Percentiles rank a stretch among this genome's conserved stretches.
phyloP scores from a whole-genome alignment of 208 protist genomes.

The Crithidia acanthocephali region DNA sequence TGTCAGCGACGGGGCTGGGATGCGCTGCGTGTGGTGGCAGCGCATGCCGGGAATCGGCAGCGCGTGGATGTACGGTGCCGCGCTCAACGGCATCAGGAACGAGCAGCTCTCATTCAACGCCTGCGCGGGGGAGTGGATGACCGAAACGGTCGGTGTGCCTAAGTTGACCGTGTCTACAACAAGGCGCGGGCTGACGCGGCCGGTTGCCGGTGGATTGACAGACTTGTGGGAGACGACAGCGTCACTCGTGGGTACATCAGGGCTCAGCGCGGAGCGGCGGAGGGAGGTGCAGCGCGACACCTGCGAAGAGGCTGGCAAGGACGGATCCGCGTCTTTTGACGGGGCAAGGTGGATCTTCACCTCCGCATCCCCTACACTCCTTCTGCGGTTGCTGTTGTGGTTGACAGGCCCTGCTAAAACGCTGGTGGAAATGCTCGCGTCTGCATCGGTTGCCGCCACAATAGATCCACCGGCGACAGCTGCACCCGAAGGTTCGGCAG shows the following conservation, averaged over 20 bases:
- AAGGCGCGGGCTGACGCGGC: background rate
- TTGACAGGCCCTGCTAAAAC: too few species aligned
- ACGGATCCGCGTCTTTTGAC: too few species aligned
- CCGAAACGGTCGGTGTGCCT: conserved; percentile 30
- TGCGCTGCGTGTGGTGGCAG: background rate
- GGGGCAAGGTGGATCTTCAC: background rate
- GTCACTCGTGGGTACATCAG: background rate
- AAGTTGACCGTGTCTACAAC: conserved; percentile 25
- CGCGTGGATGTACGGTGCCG: conserved; percentile 21
- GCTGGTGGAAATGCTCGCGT: too few species aligned
- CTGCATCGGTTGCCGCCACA: too few species aligned
- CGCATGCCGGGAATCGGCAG: conserved; percentile 25
- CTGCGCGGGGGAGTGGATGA: conserved; percentile 24
- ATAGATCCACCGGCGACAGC: too few species aligned
- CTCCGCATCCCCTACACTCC: background rate
- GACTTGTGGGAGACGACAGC: background rate
- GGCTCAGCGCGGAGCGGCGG: background rate
- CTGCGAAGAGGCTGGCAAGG: background rate
- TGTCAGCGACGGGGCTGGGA: background rate
- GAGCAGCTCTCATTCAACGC: conserved; percentile 29
- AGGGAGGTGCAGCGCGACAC: background rate
- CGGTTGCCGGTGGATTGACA: background rate
- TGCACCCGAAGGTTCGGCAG: background rate
- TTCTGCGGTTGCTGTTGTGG: too few species aligned
- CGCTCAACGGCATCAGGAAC: conserved; percentile 6